Percentiles rank a stretch among this genome's conserved stretches.
Conservation (phyloP, 1,139 yeast genomes). For the Saccharomyces hybrid region DNA sequence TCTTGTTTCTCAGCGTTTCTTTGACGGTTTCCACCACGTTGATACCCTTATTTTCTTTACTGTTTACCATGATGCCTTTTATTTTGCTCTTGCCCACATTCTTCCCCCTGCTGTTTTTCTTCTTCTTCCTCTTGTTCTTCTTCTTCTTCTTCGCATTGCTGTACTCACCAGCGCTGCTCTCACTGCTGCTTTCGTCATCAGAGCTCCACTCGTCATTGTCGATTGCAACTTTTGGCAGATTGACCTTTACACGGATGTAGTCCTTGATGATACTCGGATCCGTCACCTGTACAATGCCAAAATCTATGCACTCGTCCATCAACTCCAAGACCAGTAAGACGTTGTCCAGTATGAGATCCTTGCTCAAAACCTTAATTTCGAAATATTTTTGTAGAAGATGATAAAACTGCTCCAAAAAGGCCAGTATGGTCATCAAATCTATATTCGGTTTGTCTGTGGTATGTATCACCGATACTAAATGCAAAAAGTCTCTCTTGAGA, state of each 20-base stretch:
- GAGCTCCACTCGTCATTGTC: slow-evolving; percentile 13
- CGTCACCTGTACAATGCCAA: slow-evolving; percentile 65
- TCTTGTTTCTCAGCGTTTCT: background rate
- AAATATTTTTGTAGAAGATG: slow-evolving; percentile 53
- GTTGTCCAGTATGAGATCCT: slow-evolving; percentile 57
- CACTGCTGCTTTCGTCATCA: slow-evolving; percentile 16
- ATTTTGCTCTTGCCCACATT: slow-evolving; percentile 4
- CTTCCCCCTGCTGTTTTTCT: slow-evolving; percentile 1
- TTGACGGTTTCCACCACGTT: slow-evolving; percentile 7
- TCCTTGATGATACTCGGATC: slow-evolving; percentile 66
- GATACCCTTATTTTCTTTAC: slow-evolving; percentile 6
- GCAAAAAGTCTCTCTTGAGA: slow-evolving; percentile 49
- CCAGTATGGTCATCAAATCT: slow-evolving; percentile 49
- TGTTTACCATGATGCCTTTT: background rate
- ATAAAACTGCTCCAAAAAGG: slow-evolving; percentile 53
- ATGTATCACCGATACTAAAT: slow-evolving; percentile 39
- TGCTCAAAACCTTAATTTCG: slow-evolving; percentile 40
- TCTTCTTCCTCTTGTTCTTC: slow-evolving; percentile 7
- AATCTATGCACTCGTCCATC: slow-evolving; percentile 67
- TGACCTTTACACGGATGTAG: slow-evolving; percentile 43
- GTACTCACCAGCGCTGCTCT: slow-evolving; percentile 8
- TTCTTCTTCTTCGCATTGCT: slow-evolving; percentile 16
- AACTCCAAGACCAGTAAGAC: slow-evolving; percentile 62
- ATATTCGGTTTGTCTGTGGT: slow-evolving; percentile 39
- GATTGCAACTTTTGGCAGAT: slow-evolving; percentile 13